phyloP scores from a whole-genome alignment of 192 early-diverging fungal species.

The Umbelopsis sp. region DNA sequence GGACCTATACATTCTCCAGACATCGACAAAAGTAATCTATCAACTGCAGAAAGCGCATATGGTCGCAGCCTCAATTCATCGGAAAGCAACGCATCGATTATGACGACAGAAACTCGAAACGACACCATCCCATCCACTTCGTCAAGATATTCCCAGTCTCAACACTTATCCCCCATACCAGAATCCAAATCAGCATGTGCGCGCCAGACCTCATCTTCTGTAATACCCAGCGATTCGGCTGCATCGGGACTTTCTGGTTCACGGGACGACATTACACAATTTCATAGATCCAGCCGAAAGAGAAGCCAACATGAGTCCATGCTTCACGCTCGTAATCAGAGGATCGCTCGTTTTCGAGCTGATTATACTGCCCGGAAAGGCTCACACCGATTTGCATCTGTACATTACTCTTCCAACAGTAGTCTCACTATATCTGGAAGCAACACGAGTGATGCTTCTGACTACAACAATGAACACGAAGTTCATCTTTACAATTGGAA shows the following conservation, averaged over 20 bases:
- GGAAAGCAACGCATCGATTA: constrained; percentile 5
- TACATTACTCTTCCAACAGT: constrained; percentile 2
- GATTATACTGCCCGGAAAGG: constrained; percentile 13
- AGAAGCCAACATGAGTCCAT: constrained; percentile 4
- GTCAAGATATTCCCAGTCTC: background rate
- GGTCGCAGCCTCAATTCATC: background rate
- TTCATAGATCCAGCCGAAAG: background rate
- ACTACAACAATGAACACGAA: constrained; percentile 2
- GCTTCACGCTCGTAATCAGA: constrained; percentile 9
- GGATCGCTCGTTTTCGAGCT: constrained; percentile 12
- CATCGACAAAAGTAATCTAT: background rate
- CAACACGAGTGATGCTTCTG: constrained; percentile 16
- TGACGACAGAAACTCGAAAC: background rate
- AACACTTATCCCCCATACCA: background rate
- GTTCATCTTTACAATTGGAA: constrained; percentile 8
- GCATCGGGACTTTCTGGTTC: background rate
- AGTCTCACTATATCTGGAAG: constrained; percentile 3
- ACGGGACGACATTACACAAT: background rate
- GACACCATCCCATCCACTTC: background rate
- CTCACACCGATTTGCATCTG: background rate
- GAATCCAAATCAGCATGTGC: background rate
- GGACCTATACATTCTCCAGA: background rate
- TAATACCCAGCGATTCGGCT: background rate
- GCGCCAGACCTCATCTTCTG: background rate
- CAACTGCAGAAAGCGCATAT: background rate